Base-by-base conservation (phyloP, 768 basidiomycete species). In the Tulasnella sp. region DNA sequence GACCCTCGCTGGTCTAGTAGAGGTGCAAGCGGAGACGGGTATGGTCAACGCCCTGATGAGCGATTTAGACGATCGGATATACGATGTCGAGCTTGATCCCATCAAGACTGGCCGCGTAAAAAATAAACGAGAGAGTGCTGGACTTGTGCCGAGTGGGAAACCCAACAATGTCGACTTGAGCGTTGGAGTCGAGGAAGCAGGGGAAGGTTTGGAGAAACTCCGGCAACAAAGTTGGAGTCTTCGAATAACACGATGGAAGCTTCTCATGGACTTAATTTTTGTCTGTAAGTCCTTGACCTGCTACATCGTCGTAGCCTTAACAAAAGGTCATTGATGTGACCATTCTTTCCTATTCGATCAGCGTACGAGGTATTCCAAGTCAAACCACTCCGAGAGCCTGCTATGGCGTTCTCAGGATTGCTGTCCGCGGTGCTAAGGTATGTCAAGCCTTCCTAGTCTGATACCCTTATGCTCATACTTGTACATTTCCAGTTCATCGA, bases 191-290 rank as follows among this genome's bases (percentile, higher is more conserved):
- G 68, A 68, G 2, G 78, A 79, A 38, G 70, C 72, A 15, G 75
- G 76, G 56, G 65, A 69, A 3, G 67, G 80, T 24, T 69, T 75
- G 24, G 71, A 75, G 8, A 67, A 85, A 44, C 77, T 93, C 34
- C 78, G 79, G 68, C 77, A 78, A 64, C 83, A 88, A 70, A 81
- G 80, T 65, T 83, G 84, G 66, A 91, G 88, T 88, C 73, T 91
- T 49, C 80, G 80, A 65, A 70, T 86, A 51, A 77, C 83, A 24
- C 74, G 84, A 60, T 73, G 76, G 58, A 92, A 92, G 74, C 73
- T 92, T 61, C 66, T 78, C 44, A 88, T 90, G 87, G 89, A 92
- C 70, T 73, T 92, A 62, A 80, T 89, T 66, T 92, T 91, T 72
- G 89, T 90, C 68, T 89, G 88, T 92, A 68, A 71, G 80, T 62